A percentile compares a stretch with the other conserved stretches of the same genome.
Evolutionary conservation across 148 eudicot genomes (phyloP).

Genomic region (Dianthus caryophyllus): DNA sequence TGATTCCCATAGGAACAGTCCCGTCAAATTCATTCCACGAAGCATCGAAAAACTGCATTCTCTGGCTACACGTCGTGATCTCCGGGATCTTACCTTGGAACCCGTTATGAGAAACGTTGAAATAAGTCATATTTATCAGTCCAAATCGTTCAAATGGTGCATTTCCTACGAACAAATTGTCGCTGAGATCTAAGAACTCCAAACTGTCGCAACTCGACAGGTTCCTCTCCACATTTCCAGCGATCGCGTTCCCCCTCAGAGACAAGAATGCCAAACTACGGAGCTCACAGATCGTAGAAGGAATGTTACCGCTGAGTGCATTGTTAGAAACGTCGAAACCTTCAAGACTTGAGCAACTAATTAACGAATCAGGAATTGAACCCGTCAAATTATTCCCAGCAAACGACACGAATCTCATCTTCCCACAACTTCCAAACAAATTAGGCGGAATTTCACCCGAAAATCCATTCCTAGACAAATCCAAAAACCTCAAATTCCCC

Average conservation of each 20-base stretch:
- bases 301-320: slow-evolving; percentile 55
- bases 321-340: slow-evolving; percentile 84
- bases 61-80: slow-evolving; percentile 46
- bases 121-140: slow-evolving; percentile 57
- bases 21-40: slow-evolving; percentile 65
- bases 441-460: slow-evolving; percentile 58
- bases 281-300: slow-evolving; percentile 46
- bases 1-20: slow-evolving; percentile 58
- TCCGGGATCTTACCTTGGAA: slow-evolving; percentile 58
- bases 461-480: slow-evolving; percentile 79
- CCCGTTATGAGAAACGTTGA: slow-evolving; percentile 71
- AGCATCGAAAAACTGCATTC: slow-evolving; percentile 60
- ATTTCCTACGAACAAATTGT: slow-evolving; percentile 58
- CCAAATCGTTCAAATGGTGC: slow-evolving; percentile 71
- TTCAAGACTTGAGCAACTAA: slow-evolving; percentile 60
- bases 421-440: slow-evolving; percentile 61
- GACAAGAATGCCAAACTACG: slow-evolving; percentile 57
- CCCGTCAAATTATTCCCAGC: slow-evolving; percentile 73
- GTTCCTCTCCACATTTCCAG: slow-evolving; percentile 57
- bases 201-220: slow-evolving; percentile 54
- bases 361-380: slow-evolving; percentile 54
- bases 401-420: slow-evolving; percentile 68
- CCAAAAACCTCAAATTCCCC: slow-evolving; percentile 75
- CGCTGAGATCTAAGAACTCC: slow-evolving; percentile 80
- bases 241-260: slow-evolving; percentile 58